Base-by-base conservation (phyloP, 148 eudicot genomes). In the Silene uniflora region DNA sequence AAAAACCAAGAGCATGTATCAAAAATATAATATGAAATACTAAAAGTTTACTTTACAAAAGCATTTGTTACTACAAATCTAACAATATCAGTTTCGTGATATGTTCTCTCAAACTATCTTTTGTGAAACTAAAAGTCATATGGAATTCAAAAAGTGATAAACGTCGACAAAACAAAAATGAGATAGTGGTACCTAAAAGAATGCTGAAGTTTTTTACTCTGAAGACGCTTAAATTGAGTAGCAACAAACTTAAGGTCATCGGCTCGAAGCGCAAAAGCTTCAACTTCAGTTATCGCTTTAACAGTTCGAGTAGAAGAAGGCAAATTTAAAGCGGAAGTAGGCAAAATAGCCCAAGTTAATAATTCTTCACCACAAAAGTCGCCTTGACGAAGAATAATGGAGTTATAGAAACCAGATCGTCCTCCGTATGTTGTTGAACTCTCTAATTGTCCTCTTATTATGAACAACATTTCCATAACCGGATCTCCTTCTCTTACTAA, bases 371-470 rank as follows among this genome's bases (percentile, higher is more conserved):
- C 98, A 64, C 98, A 91, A 66, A 93, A 93, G 60, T 93, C 98
- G 3, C 98, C 98, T 10, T 82, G 89, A 63, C 85, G 81, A 6
- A 93, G 91, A 24, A 86, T 87, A 18, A 93, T 91, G 61, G 92
- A 89, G 75, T 93, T 91, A 83, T 73, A 93, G 84, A 93, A 93
- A 10, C 96, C 96, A 0, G 96, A 80, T 5, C 98, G 85, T 13
- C 98, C 96, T 0, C 98, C 98, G 13, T 88, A 87, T 0, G 98
- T 93, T n/a, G 98, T 93, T 25, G 96, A 91, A 80, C 98, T 93
- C 71, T 93, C 96, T 6, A 93, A 78, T 78, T 88, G 89, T 46
- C 98, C 98, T 74, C 98, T 69, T 65, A 93, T 93, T 14, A 93
- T 79, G 84, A 93, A 93, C 62, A 89, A 76, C 98, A 93, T 93